Evolutionary conservation across 805 yeast genomes (phyloP).

Genomic region (Blastobotrys americana): DNA sequence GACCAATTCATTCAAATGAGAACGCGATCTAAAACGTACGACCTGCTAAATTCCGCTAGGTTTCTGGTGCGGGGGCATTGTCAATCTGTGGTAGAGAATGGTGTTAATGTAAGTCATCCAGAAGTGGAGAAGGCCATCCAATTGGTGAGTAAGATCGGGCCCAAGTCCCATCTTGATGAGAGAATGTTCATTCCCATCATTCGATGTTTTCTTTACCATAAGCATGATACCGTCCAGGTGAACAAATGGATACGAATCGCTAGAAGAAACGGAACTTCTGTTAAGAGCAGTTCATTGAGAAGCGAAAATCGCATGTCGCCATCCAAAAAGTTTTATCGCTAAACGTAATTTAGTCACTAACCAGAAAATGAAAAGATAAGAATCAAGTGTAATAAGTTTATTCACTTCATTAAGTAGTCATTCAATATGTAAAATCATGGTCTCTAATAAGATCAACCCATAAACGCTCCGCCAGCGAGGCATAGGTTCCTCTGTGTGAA

Average conservation of each 20-base stretch:
- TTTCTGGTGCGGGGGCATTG: background rate
- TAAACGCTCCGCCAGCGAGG: conserved; percentile 85
- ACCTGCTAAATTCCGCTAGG: background rate
- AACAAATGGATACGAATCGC: too few species aligned
- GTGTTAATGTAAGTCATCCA: conserved; percentile 3
- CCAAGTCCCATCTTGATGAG: conserved; percentile 9
- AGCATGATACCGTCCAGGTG: too few species aligned
- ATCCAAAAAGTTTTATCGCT: background rate
- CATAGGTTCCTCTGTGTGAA: conserved; percentile 88
- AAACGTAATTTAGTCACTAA: background rate
- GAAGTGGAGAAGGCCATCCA: conserved; percentile 17
- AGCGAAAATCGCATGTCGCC: background rate
- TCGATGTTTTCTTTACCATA: conserved; percentile 2
- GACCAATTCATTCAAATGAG: too few species aligned
- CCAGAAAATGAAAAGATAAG: background rate
- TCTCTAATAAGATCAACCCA: conserved; percentile 27
- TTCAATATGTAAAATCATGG: conserved; percentile 1
- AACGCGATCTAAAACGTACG: conserved; percentile 12
- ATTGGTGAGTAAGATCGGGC: conserved; percentile 14
- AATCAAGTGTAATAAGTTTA: background rate
- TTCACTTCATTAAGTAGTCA: background rate
- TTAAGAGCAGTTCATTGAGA: background rate
- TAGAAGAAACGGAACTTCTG: conserved; percentile 1
- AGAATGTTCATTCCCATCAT: conserved; percentile 13
- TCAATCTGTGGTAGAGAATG: background rate